Percentiles rank a stretch among this genome's conserved stretches.
Conservation (phyloP, 1,284 basidiomycete species). For the Trichosporon faecale region DNA sequence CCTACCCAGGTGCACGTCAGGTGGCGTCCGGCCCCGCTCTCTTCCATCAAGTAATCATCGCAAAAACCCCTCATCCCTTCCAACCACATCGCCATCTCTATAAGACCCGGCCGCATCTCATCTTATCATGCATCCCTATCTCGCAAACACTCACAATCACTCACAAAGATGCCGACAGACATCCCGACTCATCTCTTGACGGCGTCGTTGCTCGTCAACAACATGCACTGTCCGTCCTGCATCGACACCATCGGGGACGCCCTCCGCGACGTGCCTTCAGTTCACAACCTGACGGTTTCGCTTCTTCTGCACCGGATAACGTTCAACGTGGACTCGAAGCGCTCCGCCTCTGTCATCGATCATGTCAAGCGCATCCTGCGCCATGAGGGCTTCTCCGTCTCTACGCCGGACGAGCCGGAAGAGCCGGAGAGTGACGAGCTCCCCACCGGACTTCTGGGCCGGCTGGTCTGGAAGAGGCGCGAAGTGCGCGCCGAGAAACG, state of each 20-base stretch:
- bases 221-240: constrained; percentile 54
- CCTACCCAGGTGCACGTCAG: too few species aligned
- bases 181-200: constrained; percentile 31
- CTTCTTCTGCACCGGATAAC: constrained; percentile 46
- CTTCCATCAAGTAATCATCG: neutral
- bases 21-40: neutral
- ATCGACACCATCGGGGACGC: constrained; percentile 46
- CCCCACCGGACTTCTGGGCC: neutral
- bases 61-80: neutral
- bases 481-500: constrained; percentile 17
- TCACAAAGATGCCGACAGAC: constrained; percentile 9
- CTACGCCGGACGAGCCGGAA: constrained; percentile 16
- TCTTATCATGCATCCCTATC: neutral
- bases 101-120: too few species aligned
- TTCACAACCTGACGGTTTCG: constrained; percentile 41
- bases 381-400: constrained; percentile 40
- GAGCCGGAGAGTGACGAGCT: neutral
- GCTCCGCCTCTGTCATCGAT: constrained; percentile 24
- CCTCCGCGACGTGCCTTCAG: constrained; percentile 31
- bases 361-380: constrained; percentile 28
- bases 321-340: constrained; percentile 31
- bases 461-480: constrained; percentile 8
- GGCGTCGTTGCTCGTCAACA: constrained; percentile 35
- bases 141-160: neutral
- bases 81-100: neutral